These are phyloP conservation scores for Eimeria necatrix DNA, from an alignment of 169 alveolate genomes.

Conservation along the genomic window DNA sequence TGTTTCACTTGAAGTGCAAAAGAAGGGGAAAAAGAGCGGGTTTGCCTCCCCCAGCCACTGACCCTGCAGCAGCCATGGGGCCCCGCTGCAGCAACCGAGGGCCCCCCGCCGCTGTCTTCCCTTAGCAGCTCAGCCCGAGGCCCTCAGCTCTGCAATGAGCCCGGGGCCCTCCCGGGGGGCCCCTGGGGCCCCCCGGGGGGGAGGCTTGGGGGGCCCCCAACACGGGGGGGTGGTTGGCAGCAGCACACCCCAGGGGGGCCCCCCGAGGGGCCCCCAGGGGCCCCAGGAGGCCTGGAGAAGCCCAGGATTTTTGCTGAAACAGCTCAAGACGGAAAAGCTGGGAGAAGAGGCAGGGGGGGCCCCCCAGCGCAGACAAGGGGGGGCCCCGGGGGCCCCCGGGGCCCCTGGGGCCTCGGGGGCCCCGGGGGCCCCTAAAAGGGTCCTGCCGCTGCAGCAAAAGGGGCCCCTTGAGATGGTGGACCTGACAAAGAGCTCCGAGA, in stretches of 20 bases:
- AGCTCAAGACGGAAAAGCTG: neutral
- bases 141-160: no score
- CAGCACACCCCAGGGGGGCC: neutral
- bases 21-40: neutral
- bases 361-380: neutral
- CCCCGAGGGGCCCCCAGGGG: slow-evolving; percentile 24
- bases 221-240: neutral
- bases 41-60: neutral
- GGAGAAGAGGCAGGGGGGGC: slow-evolving; percentile 6
- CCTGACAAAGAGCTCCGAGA: slow-evolving; percentile 3
- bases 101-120: slow-evolving; percentile 8
- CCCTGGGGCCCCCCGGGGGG: neutral
- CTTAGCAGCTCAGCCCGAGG: no score
- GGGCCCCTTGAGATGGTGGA: neutral
- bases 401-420: neutral
- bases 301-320: slow-evolving; percentile 17
- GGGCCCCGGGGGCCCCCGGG: no score
- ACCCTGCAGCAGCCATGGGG: neutral
- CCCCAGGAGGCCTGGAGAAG: neutral
- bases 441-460: neutral
- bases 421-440: neutral
- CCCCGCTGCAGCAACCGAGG: neutral
- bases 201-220: slow-evolving; percentile 19
- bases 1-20: no score
- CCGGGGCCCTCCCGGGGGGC: no score